Evolutionary conservation across 2,329 filamentous ascomycete genomes (phyloP).

Genomic region (Exophiala aquamarina): DNA sequence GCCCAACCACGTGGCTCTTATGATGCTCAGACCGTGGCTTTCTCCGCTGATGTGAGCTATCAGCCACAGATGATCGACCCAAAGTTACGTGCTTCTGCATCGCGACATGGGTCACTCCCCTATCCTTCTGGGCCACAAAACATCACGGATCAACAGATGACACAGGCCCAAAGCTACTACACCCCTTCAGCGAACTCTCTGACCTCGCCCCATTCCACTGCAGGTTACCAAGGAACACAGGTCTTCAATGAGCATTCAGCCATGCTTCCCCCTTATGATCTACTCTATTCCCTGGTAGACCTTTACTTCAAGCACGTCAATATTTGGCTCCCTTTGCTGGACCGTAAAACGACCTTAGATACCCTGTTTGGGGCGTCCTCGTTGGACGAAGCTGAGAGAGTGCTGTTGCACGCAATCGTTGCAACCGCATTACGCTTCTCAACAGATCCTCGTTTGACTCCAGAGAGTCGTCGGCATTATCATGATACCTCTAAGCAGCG

Average conservation of each 20-base stretch:
- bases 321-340: slow-evolving; percentile 86
- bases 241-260: slow-evolving; percentile 34
- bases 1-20: slow-evolving; percentile 9
- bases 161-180: slow-evolving; percentile 20
- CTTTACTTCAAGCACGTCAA: slow-evolving; percentile 79
- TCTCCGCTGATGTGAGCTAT: slow-evolving; percentile 8
- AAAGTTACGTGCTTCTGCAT: slow-evolving; percentile 15
- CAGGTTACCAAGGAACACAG: slow-evolving; percentile 18
- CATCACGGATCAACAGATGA: slow-evolving; percentile 13
- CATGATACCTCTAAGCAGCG: slow-evolving; percentile 80
- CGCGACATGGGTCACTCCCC: slow-evolving; percentile 23
- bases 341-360: slow-evolving; percentile 78
- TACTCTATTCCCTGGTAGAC: slow-evolving; percentile 71
- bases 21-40: slow-evolving; percentile 11
- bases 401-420: slow-evolving; percentile 84
- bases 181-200: slow-evolving; percentile 26
- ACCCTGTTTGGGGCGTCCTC: slow-evolving; percentile 75
- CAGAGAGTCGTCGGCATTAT: slow-evolving; percentile 71
- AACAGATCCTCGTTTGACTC: slow-evolving; percentile 70
- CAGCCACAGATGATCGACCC: slow-evolving; percentile 24
- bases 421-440: slow-evolving; percentile 85
- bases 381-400: slow-evolving; percentile 71
- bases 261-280: slow-evolving; percentile 68
- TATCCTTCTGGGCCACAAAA: slow-evolving; percentile 13
- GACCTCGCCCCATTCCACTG: slow-evolving; percentile 26